Base-by-base conservation (phyloP, 805 yeast species). In the Candida incommunis region DNA sequence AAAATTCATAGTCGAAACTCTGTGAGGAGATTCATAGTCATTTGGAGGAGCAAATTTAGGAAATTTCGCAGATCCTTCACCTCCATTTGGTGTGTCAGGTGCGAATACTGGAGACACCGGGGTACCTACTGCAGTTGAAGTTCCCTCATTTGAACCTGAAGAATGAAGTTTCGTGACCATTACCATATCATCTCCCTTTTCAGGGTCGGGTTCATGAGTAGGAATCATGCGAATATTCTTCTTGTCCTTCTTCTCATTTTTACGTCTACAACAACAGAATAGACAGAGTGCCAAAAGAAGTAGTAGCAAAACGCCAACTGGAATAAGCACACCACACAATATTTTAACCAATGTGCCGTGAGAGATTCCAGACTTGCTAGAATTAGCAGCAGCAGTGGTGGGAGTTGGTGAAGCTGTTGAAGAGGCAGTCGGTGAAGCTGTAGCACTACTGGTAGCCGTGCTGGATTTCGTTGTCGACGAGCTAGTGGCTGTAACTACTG, bases 281-380 rank as follows among this genome's bases (percentile, higher is more conserved):
- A 72, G 67, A 49, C 80, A 64, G 3, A 85, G 43, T 2, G 79
- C 25, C 1, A 73, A 43, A 0, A 47, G 23, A 2, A 66, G 68
- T 0, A 75, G 70, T 2, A 76, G 51, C 0, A 82, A 53, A 1
- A 71, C 71, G 2, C 75, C 63, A 0, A 72, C 57, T 1, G 95
- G 95, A 41, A 92, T 71, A 1, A 81, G 84, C n/a, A 83, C 88
- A 45, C 96, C 96, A 48, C 88, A 72, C 1, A 88, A 95, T 57
- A 90, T 82, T 0, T 95, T 95, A n/a, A 84, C 67, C 2, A 74
- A 72, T 51, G 74, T 80, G 44, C 18, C 20, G n/a, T 31, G 37
- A n/a, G 37, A 31, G 5, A 31, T 31, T 31, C 37, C 37, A 31
- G 37, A 13, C 5, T 18, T n/a, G 5, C n/a, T 31, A 13, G 50